Evolutionary conservation across 1,284 basidiomycete species (phyloP), one percentile per base, ranked within the genome.

Genomic region (Ustilago trichophora): DNA sequence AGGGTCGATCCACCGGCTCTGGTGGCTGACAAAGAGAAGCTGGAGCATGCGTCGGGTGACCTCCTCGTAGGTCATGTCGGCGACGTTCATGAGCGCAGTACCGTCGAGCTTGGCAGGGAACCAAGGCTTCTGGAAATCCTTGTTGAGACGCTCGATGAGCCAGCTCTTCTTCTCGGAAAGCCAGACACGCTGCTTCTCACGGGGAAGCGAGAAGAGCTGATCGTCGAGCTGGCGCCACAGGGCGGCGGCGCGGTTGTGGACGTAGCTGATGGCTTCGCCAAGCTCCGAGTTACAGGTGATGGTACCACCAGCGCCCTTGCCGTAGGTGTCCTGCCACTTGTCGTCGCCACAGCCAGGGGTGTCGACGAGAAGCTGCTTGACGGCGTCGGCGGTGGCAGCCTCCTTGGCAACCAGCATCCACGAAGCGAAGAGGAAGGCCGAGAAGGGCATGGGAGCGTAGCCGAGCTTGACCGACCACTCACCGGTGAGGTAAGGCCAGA

Each of bases 391-490:
- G 0, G 95, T 98, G 82, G 98, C 94, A 10, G 95, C 93, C 83
- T 98, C 95, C 85, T 93, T 94, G 63, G 95, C 95, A 36, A 96
- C 91, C 93, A 98, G 97, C 82, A 97, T 93, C 65, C 96, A 90
- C 77, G 90, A 92, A 13, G 90, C 96, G 80, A 95, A 96, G 46
- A 98, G 86, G 84, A 96, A 93, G 27, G 74, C 96, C 76, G 98
- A 95, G 85, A 95, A 97, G 2, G 95, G 95, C 96, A 98, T 98
- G n/a, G 91, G 90, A 83, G 97, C 92, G 37, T 90, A 86, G 56
- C 88, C 89, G 80, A 90, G 97, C 76, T 85, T 84, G 66, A 88
- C 86, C 5, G 91, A 91, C 96, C 95, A 98, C 78, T 97, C 92
- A 78, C 96, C 96, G 49, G 90, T 91, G 49, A 98, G 86, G 84